Evolutionary conservation across 1,139 yeast genomes (phyloP), one percentile per base, ranked within the genome.

Genomic region (Suhomyces anneliseae): DNA sequence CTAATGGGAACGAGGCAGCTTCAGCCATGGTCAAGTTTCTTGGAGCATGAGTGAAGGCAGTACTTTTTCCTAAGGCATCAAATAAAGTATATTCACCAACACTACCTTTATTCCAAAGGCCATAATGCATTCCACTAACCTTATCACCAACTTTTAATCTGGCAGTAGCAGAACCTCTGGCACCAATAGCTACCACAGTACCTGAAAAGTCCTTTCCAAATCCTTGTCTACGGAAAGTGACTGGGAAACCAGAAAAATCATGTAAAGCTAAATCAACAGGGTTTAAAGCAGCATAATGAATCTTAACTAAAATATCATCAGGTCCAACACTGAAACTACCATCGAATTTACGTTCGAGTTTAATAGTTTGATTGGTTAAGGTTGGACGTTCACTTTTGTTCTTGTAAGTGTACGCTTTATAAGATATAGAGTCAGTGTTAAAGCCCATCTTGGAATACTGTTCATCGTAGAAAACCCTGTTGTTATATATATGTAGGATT

Each of bases 171-270:
- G 57, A 56, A 9, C 77, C 64, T 4, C 64, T 60, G 0, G 64
- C 61, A 7, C 95, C 95, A 40, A 84, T 81, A 32, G 81, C 74
- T 2, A 76, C 76, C 33, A 88, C 72, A 2, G 69, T 69, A 34
- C 96, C 96, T 9, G 86, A 65, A 57, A 78, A 88, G 58, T 88
- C 96, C 49, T 81, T 70, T 5, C 93, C 92, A 31, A 84, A 58
- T 10, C 89, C 89, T 6, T 29, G 32, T 29, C 32, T 29, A 11
- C 11, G n/a, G 45, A 81, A 78, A 8, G 44, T 15, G 11, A 41
- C 15, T 10, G 40, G 40, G 14, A 36, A 41, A 5, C 24, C 27
- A 8, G 34, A 27, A 6, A 35, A 15, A 8, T 41, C 26, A 48
- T 74, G 69, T 40, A 84, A 57, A 46, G 83, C 68, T 45, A 78